Evolutionary conservation across 2,329 filamentous ascomycete species (phyloP).

Genomic region (Emericellopsis atlantica): DNA sequence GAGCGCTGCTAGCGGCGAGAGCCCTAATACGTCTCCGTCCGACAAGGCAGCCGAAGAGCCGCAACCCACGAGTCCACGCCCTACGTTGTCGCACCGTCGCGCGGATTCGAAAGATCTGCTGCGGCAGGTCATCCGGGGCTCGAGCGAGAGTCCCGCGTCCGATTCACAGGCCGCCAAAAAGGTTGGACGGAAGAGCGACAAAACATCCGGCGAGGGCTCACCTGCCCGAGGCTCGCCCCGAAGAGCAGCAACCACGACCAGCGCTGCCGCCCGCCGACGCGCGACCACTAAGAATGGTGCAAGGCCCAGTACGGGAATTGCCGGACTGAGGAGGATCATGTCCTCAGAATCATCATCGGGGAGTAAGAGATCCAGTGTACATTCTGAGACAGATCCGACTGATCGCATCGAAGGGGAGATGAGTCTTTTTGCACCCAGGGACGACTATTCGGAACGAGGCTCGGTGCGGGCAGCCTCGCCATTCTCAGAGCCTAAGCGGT

Average conservation of each 20-base stretch:
- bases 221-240: background rate
- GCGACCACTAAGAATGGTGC: slow-evolving; percentile 8
- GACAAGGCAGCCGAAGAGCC: background rate
- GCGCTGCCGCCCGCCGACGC: background rate
- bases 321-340: slow-evolving; percentile 25
- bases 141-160: slow-evolving; percentile 29
- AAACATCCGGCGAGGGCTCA: background rate
- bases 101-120: slow-evolving; percentile 35
- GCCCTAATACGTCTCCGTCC: background rate
- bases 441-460: slow-evolving; percentile 42
- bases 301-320: slow-evolving; percentile 28
- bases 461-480: slow-evolving; percentile 38
- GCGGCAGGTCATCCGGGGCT: slow-evolving; percentile 32
- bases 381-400: slow-evolving; percentile 40
- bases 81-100: slow-evolving; percentile 7
- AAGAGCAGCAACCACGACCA: slow-evolving; percentile 1
- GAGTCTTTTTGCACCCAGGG: slow-evolving; percentile 39
- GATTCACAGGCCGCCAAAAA: slow-evolving; percentile 10
- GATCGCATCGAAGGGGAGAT: slow-evolving; percentile 44
- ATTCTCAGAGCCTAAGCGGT: slow-evolving; percentile 6
- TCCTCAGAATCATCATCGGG: slow-evolving; percentile 31
- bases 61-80: too few relatives aligned
- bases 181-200: background rate
- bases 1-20: too few relatives aligned
- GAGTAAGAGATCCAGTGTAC: slow-evolving; percentile 34